Evolutionary conservation across 2,329 filamentous ascomycete genomes (phyloP), one percentile per base, ranked within the genome.

Genomic region (Epichloe bromicola): DNA sequence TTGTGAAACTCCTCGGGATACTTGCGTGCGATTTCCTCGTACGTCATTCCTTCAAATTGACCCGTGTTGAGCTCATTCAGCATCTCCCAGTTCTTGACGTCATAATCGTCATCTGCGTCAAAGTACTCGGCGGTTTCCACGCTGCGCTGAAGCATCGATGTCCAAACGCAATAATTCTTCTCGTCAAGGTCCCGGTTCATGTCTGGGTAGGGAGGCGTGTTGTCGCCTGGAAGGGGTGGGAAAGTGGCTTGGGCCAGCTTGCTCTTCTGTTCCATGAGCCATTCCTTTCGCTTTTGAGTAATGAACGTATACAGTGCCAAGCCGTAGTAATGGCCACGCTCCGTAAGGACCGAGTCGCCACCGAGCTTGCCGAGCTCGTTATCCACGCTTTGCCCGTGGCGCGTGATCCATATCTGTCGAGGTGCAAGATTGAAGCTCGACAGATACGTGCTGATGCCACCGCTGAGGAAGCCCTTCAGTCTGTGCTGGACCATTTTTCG

Each of bases 121-220:
- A 97, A 98, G 65, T 86, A 85, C 56, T 93, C 82, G 0, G 86
- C 89, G 1, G 90, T 94, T 63, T 95, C 82, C 48, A 93, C 83
- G 54, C 87, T 89, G 56, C 93, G 86, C 64, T 86, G 85, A 56
- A 98, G 79, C 91, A 97, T 97, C 2, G 88, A 95, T 0, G 91
- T 96, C 93, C 93, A 98, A 15, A 98, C 88, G 66, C 93, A 98
- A 64, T 96, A 97, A 64, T 88, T 88, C 72, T 95, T 95, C 61
- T 86, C 78, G 33, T 85, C 79, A 33, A 82, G 71, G 46, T 84
- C 82, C 47, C 76, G 76, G 55, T 80, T 76, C 58, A 84, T 83
- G 63, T 95, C 88, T 0, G 93, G 93, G 61, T 98, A 97, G 0
- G 93, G 93, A 4, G 93, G 93, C 0, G 93, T 97, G 57, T 86